Evolutionary conservation across 2,329 filamentous ascomycete genomes (phyloP), one percentile per base, ranked within the genome.

Genomic region (Penicillium sp.): DNA sequence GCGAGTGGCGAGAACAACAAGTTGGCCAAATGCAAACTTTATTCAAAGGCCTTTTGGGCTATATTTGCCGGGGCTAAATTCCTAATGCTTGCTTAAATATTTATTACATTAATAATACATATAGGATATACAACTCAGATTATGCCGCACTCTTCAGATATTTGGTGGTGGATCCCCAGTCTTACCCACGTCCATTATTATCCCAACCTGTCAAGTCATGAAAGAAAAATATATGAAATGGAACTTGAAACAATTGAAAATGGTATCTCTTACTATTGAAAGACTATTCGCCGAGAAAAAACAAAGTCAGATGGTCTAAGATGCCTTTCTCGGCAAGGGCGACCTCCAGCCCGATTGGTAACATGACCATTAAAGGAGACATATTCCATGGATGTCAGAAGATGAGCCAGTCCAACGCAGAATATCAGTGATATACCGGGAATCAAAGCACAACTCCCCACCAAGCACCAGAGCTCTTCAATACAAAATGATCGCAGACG

Each of bases 391-490:
- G n/a, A 42, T 21, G 53, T 56, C 60, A 60, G 54, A 42, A 61
- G 44, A 60, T 45, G 45, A 44, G 41, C 42, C 50, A 45, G 50
- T 45, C 35, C 53, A 55, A 61, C 25, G 44, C 29, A 45, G 5
- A 44, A 58, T 25, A 49, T 31, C n/a, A 51, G 21, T 54, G 29
- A 53, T n/a, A 44, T 53, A 41, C 29, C 21, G 29, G 21, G 25
- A 31, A 35, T 19, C 9, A 35, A 52, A 58, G 49, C 29, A 52
- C 27, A 52, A 42, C 52, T 19, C 29, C 43, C n/a, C 25, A 25
- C 17, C 7, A 21, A 17, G 21, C 15, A 15, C 44, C 25, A 35
- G 13, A 33, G 21, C 19, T 50, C 17, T 13, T 29, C 29, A 50
- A 36, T 36, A 27, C 23, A 27, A 41, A 50, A 39, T n/a, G 17